Conservation (phyloP, 176 grass and related monocot species). For the Alloteropsis semialata region DNA sequence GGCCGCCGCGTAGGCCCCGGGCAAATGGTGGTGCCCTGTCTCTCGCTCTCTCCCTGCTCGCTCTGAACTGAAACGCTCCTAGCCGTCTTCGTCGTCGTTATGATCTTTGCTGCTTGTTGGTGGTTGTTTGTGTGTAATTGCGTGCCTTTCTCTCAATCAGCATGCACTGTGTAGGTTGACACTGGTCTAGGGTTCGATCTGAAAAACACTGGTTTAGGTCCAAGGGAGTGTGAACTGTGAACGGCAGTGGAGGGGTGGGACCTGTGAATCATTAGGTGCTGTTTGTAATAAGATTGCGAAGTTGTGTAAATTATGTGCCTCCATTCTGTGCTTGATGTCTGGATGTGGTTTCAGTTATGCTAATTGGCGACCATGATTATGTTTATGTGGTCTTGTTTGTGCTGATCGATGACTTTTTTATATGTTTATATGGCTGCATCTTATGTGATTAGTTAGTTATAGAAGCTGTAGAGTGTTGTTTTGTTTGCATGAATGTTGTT, state of each 20-base stretch:
- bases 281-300: conserved; percentile 42
- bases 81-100: conserved; percentile 13
- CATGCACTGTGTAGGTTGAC: conserved; percentile 36
- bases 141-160: conserved; percentile 19
- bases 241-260: background rate
- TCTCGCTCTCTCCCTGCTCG: background rate
- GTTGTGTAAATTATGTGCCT: conserved; percentile 27
- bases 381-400: background rate
- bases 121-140: conserved; percentile 44
- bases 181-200: conserved; percentile 16
- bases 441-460: background rate
- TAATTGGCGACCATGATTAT: background rate
- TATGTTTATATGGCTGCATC: background rate
- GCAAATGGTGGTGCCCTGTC: conserved; percentile 9
- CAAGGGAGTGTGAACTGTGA: background rate
- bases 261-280: conserved; percentile 34
- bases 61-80: conserved; percentile 27
- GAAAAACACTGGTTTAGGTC: conserved; percentile 26
- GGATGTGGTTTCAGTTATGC: background rate
- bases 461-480: background rate
- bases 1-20: conserved; percentile 27
- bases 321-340: conserved; percentile 4
- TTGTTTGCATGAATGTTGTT: background rate
- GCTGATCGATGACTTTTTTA: background rate
- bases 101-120: conserved; percentile 1